Evolutionary conservation across 805 yeast genomes (phyloP).

Genomic region (Nakazawaea wickerhamii): DNA sequence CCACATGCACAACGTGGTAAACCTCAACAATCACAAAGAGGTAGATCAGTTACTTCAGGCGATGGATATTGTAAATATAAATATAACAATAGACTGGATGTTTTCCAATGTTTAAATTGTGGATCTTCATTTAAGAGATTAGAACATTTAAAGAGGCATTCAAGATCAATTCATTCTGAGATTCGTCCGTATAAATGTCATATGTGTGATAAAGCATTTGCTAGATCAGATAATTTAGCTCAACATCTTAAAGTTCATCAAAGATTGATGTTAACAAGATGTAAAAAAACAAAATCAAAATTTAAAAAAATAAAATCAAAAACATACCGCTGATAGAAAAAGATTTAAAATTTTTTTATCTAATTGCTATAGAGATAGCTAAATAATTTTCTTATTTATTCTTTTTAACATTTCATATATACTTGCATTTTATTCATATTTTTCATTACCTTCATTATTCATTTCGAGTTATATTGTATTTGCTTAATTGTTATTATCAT

Average conservation of each 20-base stretch:
- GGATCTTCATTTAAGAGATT: constrained; percentile 43
- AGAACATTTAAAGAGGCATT: constrained; percentile 64
- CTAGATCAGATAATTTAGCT: constrained; percentile 61
- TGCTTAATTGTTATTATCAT: no score
- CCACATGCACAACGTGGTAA: neutral
- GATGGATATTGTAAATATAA: neutral
- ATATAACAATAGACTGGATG: neutral
- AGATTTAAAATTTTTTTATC: neutral
- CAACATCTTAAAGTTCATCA: constrained; percentile 57
- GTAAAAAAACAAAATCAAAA: neutral
- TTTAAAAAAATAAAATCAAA: neutral
- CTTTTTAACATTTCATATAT: neutral
- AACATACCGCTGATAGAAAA: neutral
- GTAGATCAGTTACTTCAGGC: neutral
- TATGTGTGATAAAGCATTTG: constrained; percentile 54
- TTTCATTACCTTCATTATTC: no score
- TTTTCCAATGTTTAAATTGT: constrained; percentile 7
- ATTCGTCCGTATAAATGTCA: constrained; percentile 56
- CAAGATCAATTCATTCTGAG: constrained; percentile 58
- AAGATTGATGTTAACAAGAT: constrained; percentile 4
- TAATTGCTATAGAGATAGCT: no score
- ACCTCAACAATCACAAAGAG: neutral
- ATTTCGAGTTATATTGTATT: neutral
- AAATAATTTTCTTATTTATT: neutral
- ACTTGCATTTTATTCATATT: no score